These are phyloP conservation scores for Leishmania turanica DNA, from an alignment of 208 protist species.

Conservation along the genomic window DNA sequence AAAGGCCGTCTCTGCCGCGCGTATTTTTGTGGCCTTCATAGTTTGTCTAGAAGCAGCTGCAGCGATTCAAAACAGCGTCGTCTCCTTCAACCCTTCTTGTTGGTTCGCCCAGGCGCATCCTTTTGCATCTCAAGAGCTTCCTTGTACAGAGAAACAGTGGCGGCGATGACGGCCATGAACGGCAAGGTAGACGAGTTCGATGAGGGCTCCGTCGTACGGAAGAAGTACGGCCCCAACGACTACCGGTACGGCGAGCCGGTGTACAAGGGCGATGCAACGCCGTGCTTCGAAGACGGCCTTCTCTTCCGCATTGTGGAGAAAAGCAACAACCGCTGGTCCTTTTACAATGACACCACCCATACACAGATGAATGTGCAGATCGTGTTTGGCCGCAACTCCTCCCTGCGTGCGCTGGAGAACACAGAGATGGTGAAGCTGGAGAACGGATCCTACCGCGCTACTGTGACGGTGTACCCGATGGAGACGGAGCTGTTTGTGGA, in stretches of 20 bases:
- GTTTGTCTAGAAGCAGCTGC: neutral
- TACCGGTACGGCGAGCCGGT: slow-evolving; percentile 40
- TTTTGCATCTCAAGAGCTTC: neutral
- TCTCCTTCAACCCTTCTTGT: neutral
- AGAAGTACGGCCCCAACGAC: slow-evolving; percentile 35
- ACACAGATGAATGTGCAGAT: slow-evolving; percentile 81
- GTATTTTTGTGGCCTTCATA: neutral
- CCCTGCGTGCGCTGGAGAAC: slow-evolving; percentile 68
- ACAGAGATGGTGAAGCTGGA: slow-evolving; percentile 44
- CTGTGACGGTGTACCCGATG: slow-evolving; percentile 69
- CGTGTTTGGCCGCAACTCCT: slow-evolving; percentile 63
- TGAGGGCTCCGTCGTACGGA: slow-evolving; percentile 57
- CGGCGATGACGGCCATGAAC: slow-evolving; percentile 19
- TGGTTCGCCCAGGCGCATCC: neutral
- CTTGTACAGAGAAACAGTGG: neutral
- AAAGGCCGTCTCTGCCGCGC: neutral
- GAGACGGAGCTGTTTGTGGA: slow-evolving; percentile 82
- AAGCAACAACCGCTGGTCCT: slow-evolving; percentile 72
- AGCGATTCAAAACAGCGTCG: neutral
- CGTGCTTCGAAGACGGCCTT: slow-evolving; percentile 72
- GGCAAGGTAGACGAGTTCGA: slow-evolving; percentile 81
- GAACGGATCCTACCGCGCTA: slow-evolving; percentile 54
- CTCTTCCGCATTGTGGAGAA: slow-evolving; percentile 77
- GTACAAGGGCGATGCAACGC: slow-evolving; percentile 55
- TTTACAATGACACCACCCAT: slow-evolving; percentile 84